phyloP scores from a whole-genome alignment of 2,329 filamentous ascomycete species.

The Xylariaceae sp. region DNA sequence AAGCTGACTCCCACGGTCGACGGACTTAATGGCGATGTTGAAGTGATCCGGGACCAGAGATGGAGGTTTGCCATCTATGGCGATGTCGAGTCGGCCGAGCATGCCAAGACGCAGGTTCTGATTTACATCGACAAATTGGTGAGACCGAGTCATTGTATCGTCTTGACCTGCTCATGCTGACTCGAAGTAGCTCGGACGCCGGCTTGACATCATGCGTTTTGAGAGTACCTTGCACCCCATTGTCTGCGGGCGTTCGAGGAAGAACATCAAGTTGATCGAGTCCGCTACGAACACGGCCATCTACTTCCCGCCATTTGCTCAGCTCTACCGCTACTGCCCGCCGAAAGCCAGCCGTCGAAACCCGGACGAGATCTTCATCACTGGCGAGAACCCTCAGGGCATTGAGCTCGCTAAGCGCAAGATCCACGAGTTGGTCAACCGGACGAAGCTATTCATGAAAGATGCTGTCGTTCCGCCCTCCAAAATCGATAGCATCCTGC shows the following conservation, averaged over 20 bases:
- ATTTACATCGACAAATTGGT: constrained; percentile 97
- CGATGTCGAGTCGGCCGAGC: constrained; percentile 89
- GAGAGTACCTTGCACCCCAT: constrained; percentile 68
- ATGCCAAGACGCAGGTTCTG: constrained; percentile 90
- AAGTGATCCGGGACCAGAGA: constrained; percentile 80
- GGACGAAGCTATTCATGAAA: constrained; percentile 81
- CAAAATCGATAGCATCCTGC: constrained; percentile 90
- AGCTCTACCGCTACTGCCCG: constrained; percentile 84
- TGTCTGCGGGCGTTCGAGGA: constrained; percentile 85
- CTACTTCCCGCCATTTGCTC: constrained; percentile 93
- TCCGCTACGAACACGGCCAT: constrained; percentile 93
- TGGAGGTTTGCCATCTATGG: constrained; percentile 92
- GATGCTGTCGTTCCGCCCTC: constrained; percentile 82
- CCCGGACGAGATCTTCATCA: constrained; percentile 89
- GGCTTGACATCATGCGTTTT: constrained; percentile 23
- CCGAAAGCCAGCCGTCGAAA: constrained; percentile 73
- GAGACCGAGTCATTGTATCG: too few species aligned
- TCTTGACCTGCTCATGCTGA: too few species aligned
- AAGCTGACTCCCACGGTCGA: constrained; percentile 75
- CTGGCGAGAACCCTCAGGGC: constrained; percentile 75
- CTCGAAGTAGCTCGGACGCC: constrained; percentile 24
- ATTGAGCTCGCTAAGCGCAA: constrained; percentile 87
- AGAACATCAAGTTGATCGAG: constrained; percentile 97
- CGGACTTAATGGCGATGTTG: constrained; percentile 66
- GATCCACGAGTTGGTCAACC: constrained; percentile 75